Conservation (phyloP, 768 basidiomycete species). For the Psilocybe subaeruginosa region DNA sequence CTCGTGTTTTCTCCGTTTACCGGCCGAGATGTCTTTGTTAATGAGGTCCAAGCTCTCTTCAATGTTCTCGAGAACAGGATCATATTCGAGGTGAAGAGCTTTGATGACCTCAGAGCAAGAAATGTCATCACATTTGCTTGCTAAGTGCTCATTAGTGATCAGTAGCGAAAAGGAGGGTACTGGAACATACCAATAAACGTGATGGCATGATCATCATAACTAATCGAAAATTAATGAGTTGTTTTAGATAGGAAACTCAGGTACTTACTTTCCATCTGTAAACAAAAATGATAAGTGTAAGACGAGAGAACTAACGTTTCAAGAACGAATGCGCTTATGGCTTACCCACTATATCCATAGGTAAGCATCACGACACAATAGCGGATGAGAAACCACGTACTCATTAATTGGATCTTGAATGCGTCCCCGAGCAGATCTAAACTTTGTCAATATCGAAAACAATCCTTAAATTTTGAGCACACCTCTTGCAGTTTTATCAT, state of each 20-base stretch:
- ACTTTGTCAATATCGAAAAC: background rate
- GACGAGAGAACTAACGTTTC: background rate
- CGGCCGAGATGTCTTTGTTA: constrained; percentile 35
- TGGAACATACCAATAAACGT: constrained; percentile 58
- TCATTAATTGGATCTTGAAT: constrained; percentile 65
- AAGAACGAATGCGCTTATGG: background rate
- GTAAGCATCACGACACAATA: constrained; percentile 9
- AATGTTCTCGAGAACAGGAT: constrained; percentile 53
- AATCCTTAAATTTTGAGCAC: background rate
- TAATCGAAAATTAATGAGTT: constrained; percentile 18
- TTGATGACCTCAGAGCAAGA: constrained; percentile 60
- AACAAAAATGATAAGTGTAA: background rate
- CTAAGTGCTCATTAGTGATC: constrained; percentile 26
- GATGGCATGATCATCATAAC: constrained; percentile 60
- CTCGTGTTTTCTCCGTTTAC: constrained; percentile 42
- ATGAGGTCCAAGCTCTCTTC: constrained; percentile 46
- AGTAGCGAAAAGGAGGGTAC: background rate
- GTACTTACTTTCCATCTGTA: constrained; percentile 58
- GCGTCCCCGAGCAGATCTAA: constrained; percentile 66
- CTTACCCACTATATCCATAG: constrained; percentile 44
- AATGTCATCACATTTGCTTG: constrained; percentile 67
- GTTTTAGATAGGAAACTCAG: background rate
- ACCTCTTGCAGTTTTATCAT: constrained; percentile 67
- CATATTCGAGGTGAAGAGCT: constrained; percentile 52
- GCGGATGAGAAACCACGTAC: constrained; percentile 33